These are phyloP conservation scores for Anaeromyces robustus DNA, from an alignment of 192 early-diverging fungal genomes.

Conservation along the genomic window DNA sequence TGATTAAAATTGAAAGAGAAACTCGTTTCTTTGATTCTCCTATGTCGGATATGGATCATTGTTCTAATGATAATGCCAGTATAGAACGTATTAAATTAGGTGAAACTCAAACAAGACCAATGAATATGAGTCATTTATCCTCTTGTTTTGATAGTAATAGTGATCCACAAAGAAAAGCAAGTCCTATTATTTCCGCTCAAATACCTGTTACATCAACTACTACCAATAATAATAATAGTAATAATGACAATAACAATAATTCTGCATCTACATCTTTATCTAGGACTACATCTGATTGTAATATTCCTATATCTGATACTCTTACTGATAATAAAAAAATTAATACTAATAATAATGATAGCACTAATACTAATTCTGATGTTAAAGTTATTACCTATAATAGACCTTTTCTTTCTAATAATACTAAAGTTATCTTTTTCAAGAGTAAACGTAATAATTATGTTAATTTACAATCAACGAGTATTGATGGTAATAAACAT, in stretches of 20 bases:
- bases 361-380: not conserved
- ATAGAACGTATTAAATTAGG: not conserved
- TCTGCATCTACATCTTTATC: too few species aligned
- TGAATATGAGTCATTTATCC: not conserved
- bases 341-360: not conserved
- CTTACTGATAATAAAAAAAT: not conserved
- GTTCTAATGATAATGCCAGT: not conserved
- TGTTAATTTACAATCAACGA: not conserved
- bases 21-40: not conserved
- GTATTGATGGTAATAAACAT: not conserved
- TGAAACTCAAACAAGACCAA: not conserved
- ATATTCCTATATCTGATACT: too few species aligned
- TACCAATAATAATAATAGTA: not conserved
- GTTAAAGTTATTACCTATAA: not conserved
- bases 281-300: too few species aligned
- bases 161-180: not conserved
- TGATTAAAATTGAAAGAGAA: not conserved
- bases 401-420: not conserved
- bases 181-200: not conserved
- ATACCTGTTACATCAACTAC: too few species aligned
- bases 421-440: not conserved
- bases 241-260: not conserved
- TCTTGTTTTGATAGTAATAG: too few species aligned
- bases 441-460: not conserved
- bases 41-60: not conserved